Conservation (phyloP, 352 stramenopile species). For the Salisapilia sapeloensis region DNA sequence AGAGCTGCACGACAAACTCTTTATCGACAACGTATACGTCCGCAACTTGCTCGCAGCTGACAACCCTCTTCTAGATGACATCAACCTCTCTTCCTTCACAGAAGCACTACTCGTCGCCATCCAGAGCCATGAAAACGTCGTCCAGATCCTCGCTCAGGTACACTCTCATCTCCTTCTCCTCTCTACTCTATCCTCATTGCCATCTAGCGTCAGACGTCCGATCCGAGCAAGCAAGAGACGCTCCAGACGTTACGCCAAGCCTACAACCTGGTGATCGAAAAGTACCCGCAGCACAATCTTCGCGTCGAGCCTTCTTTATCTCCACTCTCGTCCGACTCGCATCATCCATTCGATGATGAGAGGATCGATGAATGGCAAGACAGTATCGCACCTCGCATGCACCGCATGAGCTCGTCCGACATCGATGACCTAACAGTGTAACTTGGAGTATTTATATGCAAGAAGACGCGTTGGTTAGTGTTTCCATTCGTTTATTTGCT, state of each 20-base stretch:
- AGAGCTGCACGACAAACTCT: constrained; percentile 51
- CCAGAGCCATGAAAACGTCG: constrained; percentile 66
- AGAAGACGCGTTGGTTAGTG: no score
- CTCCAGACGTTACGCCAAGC: constrained; percentile 55
- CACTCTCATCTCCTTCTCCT: not conserved
- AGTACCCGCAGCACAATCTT: constrained; percentile 61
- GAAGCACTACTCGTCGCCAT: constrained; percentile 67
- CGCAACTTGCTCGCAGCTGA: constrained; percentile 55
- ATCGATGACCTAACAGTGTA: constrained; percentile 11
- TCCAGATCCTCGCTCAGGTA: constrained; percentile 57
- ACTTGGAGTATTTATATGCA: not conserved
- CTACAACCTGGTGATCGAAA: constrained; percentile 57
- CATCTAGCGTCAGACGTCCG: constrained; percentile 26
- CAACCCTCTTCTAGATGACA: constrained; percentile 35
- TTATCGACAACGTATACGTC: constrained; percentile 69
- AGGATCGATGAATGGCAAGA: constrained; percentile 8
- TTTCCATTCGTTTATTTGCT: no score
- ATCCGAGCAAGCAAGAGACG: constrained; percentile 30
- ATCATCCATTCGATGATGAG: constrained; percentile 8
- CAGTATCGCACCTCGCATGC: constrained; percentile 6
- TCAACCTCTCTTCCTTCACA: constrained; percentile 62
- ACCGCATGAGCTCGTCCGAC: constrained; percentile 4
- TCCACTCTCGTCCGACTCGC: constrained; percentile 6
- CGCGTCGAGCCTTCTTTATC: constrained; percentile 20
- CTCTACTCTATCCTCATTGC: not conserved